Base-by-base conservation (phyloP, 2,329 filamentous ascomycete genomes). In the Stemphylium beticola region DNA sequence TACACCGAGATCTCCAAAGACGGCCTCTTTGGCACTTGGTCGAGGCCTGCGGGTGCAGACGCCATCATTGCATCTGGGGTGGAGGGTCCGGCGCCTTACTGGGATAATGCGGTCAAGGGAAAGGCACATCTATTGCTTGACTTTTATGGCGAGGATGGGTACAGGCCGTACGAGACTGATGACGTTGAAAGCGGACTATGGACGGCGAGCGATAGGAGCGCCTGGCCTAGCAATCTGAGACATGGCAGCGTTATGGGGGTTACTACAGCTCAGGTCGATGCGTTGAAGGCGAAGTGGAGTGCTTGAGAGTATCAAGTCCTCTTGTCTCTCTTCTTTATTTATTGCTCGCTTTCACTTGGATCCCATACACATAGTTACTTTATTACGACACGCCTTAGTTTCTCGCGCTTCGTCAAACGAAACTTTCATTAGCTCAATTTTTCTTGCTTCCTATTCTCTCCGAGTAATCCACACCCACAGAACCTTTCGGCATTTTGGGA, bases 1-100 rank as follows among this genome's bases (percentile, higher is more conserved):
- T 85, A 82, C 54, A 75, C 78, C 29, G 82, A 85, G 59, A 76
- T 78, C 43, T 79, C 77, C 3, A 76, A 78, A 0, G 76, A 62
- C 0, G 83, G 83, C 0, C 67, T 85, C 0, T 82, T 83, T 49
- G 82, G 82, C 0, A 78, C 73, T 1, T 85, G 82, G 81, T 80
- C 78, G 0, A 73, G 81, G 0, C 78, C 79, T 0, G 81, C 79
- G 1, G 81, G 80, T 2, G 61, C 65, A 8, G 60, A 52, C 3
- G 78, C 79, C 0, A 74, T 75, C 8, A 82, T 83, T 15, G 53
- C 66, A 34, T 60, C 57, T 12, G 60, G 64, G 1, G 46, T 42
- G 6, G 72, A 74, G 47, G 72, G 71, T 0, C 72, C 72, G 0
- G 72, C 71, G 7, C 65, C 62, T 17, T 74, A 68, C 43, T 72